Base-by-base conservation (phyloP, 176 grass and related monocot genomes). In the Avena sativa region DNA sequence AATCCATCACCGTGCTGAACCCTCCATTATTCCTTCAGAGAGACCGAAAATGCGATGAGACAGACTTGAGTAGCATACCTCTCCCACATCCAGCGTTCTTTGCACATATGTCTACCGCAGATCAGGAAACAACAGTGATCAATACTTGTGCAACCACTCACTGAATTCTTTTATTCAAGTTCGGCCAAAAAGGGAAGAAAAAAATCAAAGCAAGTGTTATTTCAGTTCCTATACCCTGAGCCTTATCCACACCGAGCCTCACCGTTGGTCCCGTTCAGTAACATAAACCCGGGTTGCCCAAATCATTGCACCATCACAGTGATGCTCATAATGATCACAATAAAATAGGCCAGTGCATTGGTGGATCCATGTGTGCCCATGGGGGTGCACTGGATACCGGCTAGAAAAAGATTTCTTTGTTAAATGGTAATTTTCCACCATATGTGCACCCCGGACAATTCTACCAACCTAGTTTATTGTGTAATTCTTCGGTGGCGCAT, bases 51-150 rank as follows among this genome's bases (percentile, higher is more conserved):
- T 13, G 20, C 12, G 1, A 48, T 46, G 5, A 46, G 15, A 44
- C 38, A 60, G 16, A 46, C 40, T 84, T 75, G 28, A 15, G 57
- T 28, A 71, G 50, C 81, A 71, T 17, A 72, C 28, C 4, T 52
- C 71, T 12, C 48, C 8, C 46, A 53, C 59, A 85, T 34, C 47
- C 83, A 52, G 28, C 20, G 0, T 51, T 67, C 76, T 78, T 53
- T 52, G 72, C 59, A 63, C 25, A 6, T 34, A 12, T 36, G 32
- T 59, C 6, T 79, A 63, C 4, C 32, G 16, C 25, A 21, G 21
- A 60, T 17, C 1, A 85, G 23, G 47, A 76, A 85, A 85, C 28
- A 85, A 9, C 60, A 66, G 72, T 55, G 48, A 43, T 26, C 12
- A 64, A 65, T 80, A 44, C 78, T 49, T 40, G 28, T 16, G 8